These are phyloP conservation scores for Fusarium heterosporum DNA, from an alignment of 2,329 filamentous ascomycete species.

Conservation along the genomic window DNA sequence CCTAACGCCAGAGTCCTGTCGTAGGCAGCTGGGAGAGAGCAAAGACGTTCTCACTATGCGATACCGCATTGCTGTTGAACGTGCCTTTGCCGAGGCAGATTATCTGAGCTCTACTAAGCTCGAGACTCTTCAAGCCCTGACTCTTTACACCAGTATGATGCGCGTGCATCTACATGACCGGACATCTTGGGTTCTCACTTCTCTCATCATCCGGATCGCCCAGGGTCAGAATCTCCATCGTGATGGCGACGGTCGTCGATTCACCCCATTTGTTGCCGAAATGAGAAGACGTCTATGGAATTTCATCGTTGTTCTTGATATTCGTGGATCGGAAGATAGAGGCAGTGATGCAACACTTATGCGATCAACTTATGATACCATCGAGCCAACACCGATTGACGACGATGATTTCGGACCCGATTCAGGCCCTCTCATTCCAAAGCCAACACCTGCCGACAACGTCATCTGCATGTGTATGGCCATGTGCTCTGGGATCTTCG, in stretches of 20 bases:
- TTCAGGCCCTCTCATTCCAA: slow-evolving; percentile 51
- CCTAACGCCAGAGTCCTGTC: slow-evolving; percentile 49
- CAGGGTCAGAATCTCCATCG: slow-evolving; percentile 58
- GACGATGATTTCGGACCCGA: slow-evolving; percentile 62
- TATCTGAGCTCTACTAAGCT: slow-evolving; percentile 57
- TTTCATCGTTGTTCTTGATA: slow-evolving; percentile 71
- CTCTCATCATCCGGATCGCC: slow-evolving; percentile 57
- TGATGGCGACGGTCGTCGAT: slow-evolving; percentile 53
- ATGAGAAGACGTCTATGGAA: slow-evolving; percentile 72
- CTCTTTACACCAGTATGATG: slow-evolving; percentile 57
- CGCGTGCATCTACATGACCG: slow-evolving; percentile 54
- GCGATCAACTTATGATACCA: slow-evolving; percentile 58
- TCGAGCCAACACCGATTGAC: slow-evolving; percentile 64
- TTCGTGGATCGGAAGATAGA: slow-evolving; percentile 65
- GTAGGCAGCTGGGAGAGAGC: slow-evolving; percentile 50
- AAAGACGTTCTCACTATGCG: slow-evolving; percentile 48
- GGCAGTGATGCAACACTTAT: slow-evolving; percentile 61
- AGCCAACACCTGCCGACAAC: slow-evolving; percentile 55
- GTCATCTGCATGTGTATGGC: slow-evolving; percentile 57
- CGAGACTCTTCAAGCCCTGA: slow-evolving; percentile 56
- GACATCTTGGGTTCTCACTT: slow-evolving; percentile 57
- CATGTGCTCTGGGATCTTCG: slow-evolving; percentile 55
- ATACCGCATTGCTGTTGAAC: slow-evolving; percentile 53
- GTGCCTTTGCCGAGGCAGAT: slow-evolving; percentile 56
- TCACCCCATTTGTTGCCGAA: slow-evolving; percentile 66